These are phyloP conservation scores for Cryptococcus sp. DNA, from an alignment of 1,284 basidiomycete genomes.

Conservation along the genomic window DNA sequence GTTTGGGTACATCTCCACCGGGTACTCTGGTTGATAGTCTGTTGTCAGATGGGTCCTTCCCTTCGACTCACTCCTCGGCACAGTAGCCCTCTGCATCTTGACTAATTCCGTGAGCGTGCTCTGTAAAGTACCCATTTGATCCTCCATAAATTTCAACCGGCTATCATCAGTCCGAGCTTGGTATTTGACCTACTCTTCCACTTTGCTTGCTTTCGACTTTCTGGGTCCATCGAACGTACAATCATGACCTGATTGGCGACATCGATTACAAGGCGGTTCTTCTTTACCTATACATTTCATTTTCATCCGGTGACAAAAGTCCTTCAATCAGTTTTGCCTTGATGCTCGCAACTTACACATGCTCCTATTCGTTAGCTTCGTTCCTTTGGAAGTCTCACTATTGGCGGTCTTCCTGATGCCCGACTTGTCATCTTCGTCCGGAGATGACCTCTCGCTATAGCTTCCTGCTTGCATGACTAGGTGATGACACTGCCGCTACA, in stretches of 20 bases:
- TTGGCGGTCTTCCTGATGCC: not conserved
- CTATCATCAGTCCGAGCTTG: slow-evolving; percentile 47
- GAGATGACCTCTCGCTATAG: not conserved
- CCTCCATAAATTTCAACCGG: slow-evolving; percentile 77
- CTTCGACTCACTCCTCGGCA: slow-evolving; percentile 11
- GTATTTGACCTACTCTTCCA: slow-evolving; percentile 65
- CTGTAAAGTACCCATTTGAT: slow-evolving; percentile 72
- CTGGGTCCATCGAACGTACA: slow-evolving; percentile 89
- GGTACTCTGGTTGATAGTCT: no score
- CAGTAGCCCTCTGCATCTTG: slow-evolving; percentile 55
- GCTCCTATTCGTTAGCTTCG: not conserved
- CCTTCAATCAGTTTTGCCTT: slow-evolving; percentile 12
- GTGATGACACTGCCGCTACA: no score
- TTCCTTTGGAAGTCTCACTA: not conserved
- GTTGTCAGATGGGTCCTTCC: no score
- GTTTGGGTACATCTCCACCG: no score
- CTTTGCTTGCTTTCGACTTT: slow-evolving; percentile 62
- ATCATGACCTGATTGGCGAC: slow-evolving; percentile 72
- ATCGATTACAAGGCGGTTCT: slow-evolving; percentile 84
- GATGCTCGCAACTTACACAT: not conserved
- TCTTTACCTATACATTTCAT: slow-evolving; percentile 66
- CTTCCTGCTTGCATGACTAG: no score
- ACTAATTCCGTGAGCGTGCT: slow-evolving; percentile 72
- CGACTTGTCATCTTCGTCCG: not conserved
- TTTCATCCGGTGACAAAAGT: slow-evolving; percentile 49